phyloP scores from a whole-genome alignment of 2,329 filamentous ascomycete species.

The Sporothrix luriei region DNA sequence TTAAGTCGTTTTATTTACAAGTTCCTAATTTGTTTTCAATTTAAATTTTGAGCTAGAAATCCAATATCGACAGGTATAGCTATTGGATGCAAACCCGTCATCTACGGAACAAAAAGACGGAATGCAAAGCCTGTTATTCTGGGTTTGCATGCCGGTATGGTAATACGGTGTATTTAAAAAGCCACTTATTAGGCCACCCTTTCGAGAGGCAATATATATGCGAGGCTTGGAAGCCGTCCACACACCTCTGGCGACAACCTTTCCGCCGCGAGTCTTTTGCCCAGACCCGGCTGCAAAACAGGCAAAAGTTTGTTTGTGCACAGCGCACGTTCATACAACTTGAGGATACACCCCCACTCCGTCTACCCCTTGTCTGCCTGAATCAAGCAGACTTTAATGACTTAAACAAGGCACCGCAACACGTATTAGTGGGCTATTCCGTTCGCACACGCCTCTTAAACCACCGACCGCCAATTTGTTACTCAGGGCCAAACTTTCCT shows the following conservation, averaged over 20 bases:
- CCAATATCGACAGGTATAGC: background rate
- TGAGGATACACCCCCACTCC: no score
- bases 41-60: background rate
- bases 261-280: background rate
- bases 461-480: background rate
- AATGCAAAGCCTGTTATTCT: slow-evolving; percentile 9
- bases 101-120: slow-evolving; percentile 17
- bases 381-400: slow-evolving; percentile 19
- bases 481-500: background rate
- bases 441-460: background rate
- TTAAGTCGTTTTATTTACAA: background rate
- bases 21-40: background rate
- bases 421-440: background rate
- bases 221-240: background rate
- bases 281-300: slow-evolving; percentile 17
- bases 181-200: background rate
- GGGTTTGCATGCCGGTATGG: slow-evolving; percentile 1
- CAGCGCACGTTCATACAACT: background rate
- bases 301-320: slow-evolving; percentile 10
- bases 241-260: background rate
- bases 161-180: background rate
- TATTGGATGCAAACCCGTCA: background rate
- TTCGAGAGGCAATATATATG: slow-evolving; percentile 2
- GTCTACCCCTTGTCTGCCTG: background rate
- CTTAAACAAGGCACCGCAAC: background rate